These are phyloP conservation scores for Babesia sp. DNA, from an alignment of 169 alveolate species.

Conservation along the genomic window DNA sequence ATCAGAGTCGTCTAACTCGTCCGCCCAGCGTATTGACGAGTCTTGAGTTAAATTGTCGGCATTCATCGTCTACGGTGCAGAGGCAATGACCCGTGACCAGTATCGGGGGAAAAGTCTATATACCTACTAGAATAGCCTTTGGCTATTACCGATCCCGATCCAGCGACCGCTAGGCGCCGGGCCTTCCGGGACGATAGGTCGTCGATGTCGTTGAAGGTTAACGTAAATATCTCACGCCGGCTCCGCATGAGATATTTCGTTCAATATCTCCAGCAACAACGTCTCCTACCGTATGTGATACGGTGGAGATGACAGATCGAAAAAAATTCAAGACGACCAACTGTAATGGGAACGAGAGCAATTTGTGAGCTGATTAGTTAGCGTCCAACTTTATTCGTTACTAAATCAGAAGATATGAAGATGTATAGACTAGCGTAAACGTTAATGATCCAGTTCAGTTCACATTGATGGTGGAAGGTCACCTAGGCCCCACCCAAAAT, in stretches of 20 bases:
- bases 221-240: neutral
- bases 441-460: neutral
- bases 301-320: neutral
- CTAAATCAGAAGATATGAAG: too few species aligned
- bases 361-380: too few species aligned
- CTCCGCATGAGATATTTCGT: neutral
- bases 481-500: neutral
- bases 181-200: neutral
- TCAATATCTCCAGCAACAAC: neutral
- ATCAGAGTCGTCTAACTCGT: slow-evolving; percentile 41
- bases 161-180: neutral
- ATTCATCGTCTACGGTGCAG: neutral
- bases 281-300: neutral
- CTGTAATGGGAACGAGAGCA: too few species aligned
- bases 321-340: too few species aligned
- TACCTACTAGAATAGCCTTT: too few species aligned
- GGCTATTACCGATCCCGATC: neutral
- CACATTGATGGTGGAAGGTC: neutral
- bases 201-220: neutral
- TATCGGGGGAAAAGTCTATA: too few species aligned
- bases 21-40: slow-evolving; percentile 53
- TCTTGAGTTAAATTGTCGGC: neutral
- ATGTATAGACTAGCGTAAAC: neutral
- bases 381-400: neutral
- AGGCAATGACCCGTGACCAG: too few species aligned